These are phyloP conservation scores for Leucocoprinus birnbaumii DNA, from an alignment of 768 basidiomycete species.

Conservation along the genomic window DNA sequence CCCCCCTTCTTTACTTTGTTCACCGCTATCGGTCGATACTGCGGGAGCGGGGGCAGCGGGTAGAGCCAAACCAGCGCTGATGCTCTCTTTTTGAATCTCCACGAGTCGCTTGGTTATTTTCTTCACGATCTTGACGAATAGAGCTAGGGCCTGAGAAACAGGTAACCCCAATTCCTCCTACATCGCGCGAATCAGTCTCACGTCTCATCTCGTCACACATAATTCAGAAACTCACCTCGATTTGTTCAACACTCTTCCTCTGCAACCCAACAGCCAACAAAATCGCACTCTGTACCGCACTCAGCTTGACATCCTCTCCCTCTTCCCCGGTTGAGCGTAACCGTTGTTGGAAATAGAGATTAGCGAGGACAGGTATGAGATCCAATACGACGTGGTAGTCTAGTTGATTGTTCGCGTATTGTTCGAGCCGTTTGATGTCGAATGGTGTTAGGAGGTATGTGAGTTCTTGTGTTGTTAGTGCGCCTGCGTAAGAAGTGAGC, in stretches of 20 bases:
- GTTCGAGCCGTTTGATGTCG: slow-evolving; percentile 92
- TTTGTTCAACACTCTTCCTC: slow-evolving; percentile 83
- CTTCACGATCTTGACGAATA: slow-evolving; percentile 88
- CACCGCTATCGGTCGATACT: slow-evolving; percentile 2
- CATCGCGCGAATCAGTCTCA: neutral
- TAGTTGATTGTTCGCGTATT: slow-evolving; percentile 93
- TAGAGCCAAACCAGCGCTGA: slow-evolving; percentile 64
- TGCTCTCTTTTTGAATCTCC: slow-evolving; percentile 76
- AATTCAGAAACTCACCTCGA: slow-evolving; percentile 58
- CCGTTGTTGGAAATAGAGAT: slow-evolving; percentile 82
- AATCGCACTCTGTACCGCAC: slow-evolving; percentile 90
- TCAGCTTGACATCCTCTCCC: slow-evolving; percentile 58
- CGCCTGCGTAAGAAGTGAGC: slow-evolving; percentile 24
- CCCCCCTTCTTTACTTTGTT: neutral
- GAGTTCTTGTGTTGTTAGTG: slow-evolving; percentile 38
- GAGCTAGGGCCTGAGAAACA: slow-evolving; percentile 82
- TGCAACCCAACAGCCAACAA: slow-evolving; percentile 88
- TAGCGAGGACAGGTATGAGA: slow-evolving; percentile 76
- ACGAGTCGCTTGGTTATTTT: slow-evolving; percentile 76
- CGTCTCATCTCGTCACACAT: neutral
- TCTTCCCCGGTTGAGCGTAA: slow-evolving; percentile 22
- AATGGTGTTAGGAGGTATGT: slow-evolving; percentile 78
- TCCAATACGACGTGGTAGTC: slow-evolving; percentile 97
- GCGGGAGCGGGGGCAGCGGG: slow-evolving; percentile 25
- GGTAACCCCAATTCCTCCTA: slow-evolving; percentile 81